Evolutionary conservation across 1,139 yeast genomes (phyloP).

Genomic region (Torulaspora globosa): DNA sequence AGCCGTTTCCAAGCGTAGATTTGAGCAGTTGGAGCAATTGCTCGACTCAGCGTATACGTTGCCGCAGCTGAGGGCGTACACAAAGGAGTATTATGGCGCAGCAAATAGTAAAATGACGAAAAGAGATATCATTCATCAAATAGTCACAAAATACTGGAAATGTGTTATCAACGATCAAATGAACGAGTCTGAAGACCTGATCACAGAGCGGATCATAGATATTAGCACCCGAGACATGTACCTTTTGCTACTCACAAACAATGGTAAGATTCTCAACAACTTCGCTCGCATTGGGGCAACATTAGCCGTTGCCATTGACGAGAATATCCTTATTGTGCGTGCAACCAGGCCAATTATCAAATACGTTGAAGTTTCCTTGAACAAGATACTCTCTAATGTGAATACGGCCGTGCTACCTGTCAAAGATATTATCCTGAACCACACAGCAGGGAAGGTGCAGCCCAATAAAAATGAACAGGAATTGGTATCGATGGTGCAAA

Average conservation of each 20-base stretch:
- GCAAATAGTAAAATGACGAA: constrained; percentile 21
- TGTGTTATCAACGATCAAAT: constrained; percentile 37
- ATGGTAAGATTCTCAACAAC: constrained; percentile 41
- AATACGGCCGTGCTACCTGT: constrained; percentile 38
- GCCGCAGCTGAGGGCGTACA: constrained; percentile 33
- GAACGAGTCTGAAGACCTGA: constrained; percentile 41
- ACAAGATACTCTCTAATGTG: constrained; percentile 40
- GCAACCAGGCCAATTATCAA: constrained; percentile 34
- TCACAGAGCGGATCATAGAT: constrained; percentile 38
- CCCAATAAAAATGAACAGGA: constrained; percentile 13
- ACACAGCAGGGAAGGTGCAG: constrained; percentile 15
- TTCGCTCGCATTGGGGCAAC: constrained; percentile 32
- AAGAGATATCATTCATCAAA: constrained; percentile 26
- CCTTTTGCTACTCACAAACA: constrained; percentile 36
- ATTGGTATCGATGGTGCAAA: constrained; percentile 23
- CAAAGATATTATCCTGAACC: constrained; percentile 21
- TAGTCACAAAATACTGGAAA: constrained; percentile 43
- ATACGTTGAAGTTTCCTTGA: constrained; percentile 39
- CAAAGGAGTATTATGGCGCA: constrained; percentile 20
- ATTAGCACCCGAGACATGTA: constrained; percentile 29
- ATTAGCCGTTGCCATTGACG: constrained; percentile 37
- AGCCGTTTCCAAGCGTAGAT: constrained; percentile 32
- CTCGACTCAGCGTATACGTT: constrained; percentile 33
- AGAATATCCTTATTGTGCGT: constrained; percentile 34
- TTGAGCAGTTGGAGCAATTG: constrained; percentile 29